phyloP scores from a whole-genome alignment of 805 yeast genomes.

The Priceomyces fermenticarens region DNA sequence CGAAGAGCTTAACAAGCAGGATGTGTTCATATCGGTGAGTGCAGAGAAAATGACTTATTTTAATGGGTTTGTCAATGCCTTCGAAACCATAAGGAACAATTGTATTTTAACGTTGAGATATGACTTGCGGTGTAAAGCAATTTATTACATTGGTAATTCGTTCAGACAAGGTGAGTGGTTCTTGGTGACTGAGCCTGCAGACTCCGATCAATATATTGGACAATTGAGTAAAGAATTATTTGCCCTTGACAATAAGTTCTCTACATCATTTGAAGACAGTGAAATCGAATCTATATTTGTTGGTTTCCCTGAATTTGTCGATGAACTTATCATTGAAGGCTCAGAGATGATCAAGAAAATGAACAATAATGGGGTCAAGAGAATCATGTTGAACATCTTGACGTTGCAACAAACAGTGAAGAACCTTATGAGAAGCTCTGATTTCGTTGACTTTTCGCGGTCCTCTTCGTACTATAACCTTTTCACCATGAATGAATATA shows the following conservation, averaged over 20 bases:
- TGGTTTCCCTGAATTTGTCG: conserved; percentile 53
- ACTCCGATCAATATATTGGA: conserved; percentile 54
- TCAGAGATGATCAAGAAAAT: conserved; percentile 48
- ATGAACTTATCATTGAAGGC: conserved; percentile 49
- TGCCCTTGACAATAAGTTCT: conserved; percentile 42
- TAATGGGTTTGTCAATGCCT: conserved; percentile 28
- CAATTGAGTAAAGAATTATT: conserved; percentile 49
- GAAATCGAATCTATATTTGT: conserved; percentile 30
- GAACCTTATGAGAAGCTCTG: conserved; percentile 50
- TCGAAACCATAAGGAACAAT: conserved; percentile 34
- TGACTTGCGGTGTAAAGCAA: conserved; percentile 52
- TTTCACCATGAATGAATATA: conserved; percentile 48
- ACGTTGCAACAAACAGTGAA: conserved; percentile 69
- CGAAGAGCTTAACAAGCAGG: conserved; percentile 18
- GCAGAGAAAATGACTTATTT: conserved; percentile 31
- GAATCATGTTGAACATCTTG: conserved; percentile 57
- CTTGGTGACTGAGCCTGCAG: conserved; percentile 52
- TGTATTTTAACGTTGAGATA: conserved; percentile 51
- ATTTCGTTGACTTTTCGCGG: conserved; percentile 49
- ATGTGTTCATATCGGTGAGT: conserved; percentile 32
- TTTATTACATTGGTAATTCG: conserved; percentile 51
- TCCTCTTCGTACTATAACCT: conserved; percentile 57
- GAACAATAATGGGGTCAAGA: conserved; percentile 58
- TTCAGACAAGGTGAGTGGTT: conserved; percentile 49
- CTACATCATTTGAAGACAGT: conserved; percentile 28